Evolutionary conservation across 768 basidiomycete species (phyloP), one percentile per base, ranked within the genome.

Genomic region (Punctularia strigosozonata): DNA sequence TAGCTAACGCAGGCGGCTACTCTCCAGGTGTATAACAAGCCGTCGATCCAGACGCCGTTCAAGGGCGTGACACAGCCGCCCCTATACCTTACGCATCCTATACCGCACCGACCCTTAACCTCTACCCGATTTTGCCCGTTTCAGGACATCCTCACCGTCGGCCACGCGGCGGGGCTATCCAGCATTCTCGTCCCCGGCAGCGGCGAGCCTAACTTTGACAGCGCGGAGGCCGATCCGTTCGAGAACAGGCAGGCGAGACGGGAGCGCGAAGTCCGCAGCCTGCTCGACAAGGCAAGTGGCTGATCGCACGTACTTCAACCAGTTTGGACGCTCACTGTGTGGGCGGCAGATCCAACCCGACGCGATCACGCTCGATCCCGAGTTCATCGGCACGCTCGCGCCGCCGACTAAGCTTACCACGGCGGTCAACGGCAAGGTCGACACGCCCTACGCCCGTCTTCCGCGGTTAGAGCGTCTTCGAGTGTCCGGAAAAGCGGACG

Each of bases 141-240:
- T 64, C 81, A 85, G 50, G 90, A 94, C 58, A 63, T 86, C 21
- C 71, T 94, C 17, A 80, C 78, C 0, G 63, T 92, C 31, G 83
- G 87, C 1, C 90, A 92, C 54, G 53, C 68, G 4, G 66, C 65
- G 0, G 94, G 94, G 1, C 63, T 98, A 14, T 86, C 86, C 4
- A 83, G 75, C 30, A 71, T 98, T 37, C 68, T 98, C 39, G 80
- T 98, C 0, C 95, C 95, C 1, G 94, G 94, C 20, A 64, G 80
- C 6, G 95, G 94, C 24, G 92, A 98, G 57, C 77, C 92, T 33
- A 91, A 95, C 66, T 94, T 91, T 55, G 95, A 99, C 52, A 85
- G 82, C 42, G 57, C 70, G 12, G 95, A 98, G 57, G 87, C 89
- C 0, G 92, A 99, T 72, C 90, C 92, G 3, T 97, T 84, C 62